These are phyloP conservation scores for Paecilomyces dactylethromorphus DNA, from an alignment of 2,329 filamentous ascomycete genomes.

Conservation along the genomic window DNA sequence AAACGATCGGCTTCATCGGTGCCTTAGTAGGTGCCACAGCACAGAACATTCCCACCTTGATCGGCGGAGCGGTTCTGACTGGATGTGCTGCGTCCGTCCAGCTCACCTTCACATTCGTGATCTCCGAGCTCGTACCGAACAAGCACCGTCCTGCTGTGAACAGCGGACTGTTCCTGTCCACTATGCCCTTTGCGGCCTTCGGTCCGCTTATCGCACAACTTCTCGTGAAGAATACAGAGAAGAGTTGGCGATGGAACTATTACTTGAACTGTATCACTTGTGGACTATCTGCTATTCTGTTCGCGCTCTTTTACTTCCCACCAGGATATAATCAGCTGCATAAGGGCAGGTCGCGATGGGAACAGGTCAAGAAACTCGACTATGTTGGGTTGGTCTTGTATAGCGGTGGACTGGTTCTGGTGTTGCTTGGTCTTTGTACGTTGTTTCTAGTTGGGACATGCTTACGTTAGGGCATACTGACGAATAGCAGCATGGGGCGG, in stretches of 20 bases:
- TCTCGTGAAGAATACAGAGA: slow-evolving; percentile 36
- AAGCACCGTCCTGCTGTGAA: slow-evolving; percentile 27
- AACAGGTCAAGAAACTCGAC: slow-evolving; percentile 41
- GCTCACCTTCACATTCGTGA: slow-evolving; percentile 30
- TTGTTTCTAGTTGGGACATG: not conserved
- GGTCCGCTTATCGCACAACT: slow-evolving; percentile 44
- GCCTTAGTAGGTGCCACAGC: slow-evolving; percentile 32
- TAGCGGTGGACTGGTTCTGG: slow-evolving; percentile 34
- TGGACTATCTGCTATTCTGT: slow-evolving; percentile 34
- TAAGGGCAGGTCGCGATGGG: slow-evolving; percentile 17
- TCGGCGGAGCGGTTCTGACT: slow-evolving; percentile 30
- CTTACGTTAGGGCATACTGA: not conserved
- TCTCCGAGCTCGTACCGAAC: slow-evolving; percentile 35
- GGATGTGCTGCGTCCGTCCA: slow-evolving; percentile 32
- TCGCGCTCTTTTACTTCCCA: slow-evolving; percentile 42
- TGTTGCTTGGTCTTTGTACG: slow-evolving; percentile 38
- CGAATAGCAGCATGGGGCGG: slow-evolving; percentile 28
- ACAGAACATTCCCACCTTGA: slow-evolving; percentile 28
- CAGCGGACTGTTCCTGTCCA: slow-evolving; percentile 25
- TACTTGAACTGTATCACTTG: slow-evolving; percentile 43
- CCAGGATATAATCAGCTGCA: slow-evolving; percentile 42
- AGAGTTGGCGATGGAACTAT: slow-evolving; percentile 46
- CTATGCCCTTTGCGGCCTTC: slow-evolving; percentile 20
- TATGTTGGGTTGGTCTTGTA: slow-evolving; percentile 41
- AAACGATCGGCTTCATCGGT: slow-evolving; percentile 27